Percentiles rank a stretch among this genome's conserved stretches.
Evolutionary conservation across 139 green algal species (phyloP).

Genomic region (Chlamydomonas eustigma): DNA sequence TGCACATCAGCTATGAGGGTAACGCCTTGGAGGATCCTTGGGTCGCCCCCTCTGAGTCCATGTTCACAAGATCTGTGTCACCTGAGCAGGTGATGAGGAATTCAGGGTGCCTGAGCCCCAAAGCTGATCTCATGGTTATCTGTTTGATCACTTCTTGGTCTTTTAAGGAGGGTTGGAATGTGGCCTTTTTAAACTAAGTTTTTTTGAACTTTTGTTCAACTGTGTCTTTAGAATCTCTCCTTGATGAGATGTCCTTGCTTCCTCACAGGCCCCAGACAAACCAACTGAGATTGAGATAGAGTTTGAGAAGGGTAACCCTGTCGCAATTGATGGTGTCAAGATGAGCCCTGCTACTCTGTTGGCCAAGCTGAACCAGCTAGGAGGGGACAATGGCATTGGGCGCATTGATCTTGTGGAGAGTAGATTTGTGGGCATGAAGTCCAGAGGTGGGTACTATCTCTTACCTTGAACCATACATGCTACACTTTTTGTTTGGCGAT

Average conservation of each 20-base stretch:
- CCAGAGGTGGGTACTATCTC: conserved; percentile 21
- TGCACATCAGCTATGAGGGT: conserved; percentile 88
- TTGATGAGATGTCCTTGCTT: no score
- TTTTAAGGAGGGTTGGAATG: no score
- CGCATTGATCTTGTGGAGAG: conserved; percentile 96
- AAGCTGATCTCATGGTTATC: no score
- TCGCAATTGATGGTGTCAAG: conserved; percentile 84
- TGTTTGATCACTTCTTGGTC: no score
- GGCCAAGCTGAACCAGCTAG: conserved; percentile 84
- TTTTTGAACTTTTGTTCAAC: no score
- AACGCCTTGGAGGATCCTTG: conserved; percentile 95
- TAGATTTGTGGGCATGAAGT: conserved; percentile 92
- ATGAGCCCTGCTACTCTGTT: conserved; percentile 89
- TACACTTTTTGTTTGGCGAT: no score
- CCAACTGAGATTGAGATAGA: conserved; percentile 92
- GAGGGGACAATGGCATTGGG: conserved; percentile 52
- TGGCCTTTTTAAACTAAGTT: no score
- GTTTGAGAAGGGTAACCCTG: conserved; percentile 94
- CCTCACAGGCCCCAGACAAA: conserved; percentile 73
- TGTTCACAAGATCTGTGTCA: conserved; percentile 90
- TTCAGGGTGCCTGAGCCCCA: no score
- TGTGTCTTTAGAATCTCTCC: no score
- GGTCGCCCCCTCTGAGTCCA: conserved; percentile 72
- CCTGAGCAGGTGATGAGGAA: conserved; percentile 62
- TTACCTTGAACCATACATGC: no score